Base-by-base conservation (phyloP, 2,329 filamentous ascomycete genomes). In the Colletotrichum tabaci region DNA sequence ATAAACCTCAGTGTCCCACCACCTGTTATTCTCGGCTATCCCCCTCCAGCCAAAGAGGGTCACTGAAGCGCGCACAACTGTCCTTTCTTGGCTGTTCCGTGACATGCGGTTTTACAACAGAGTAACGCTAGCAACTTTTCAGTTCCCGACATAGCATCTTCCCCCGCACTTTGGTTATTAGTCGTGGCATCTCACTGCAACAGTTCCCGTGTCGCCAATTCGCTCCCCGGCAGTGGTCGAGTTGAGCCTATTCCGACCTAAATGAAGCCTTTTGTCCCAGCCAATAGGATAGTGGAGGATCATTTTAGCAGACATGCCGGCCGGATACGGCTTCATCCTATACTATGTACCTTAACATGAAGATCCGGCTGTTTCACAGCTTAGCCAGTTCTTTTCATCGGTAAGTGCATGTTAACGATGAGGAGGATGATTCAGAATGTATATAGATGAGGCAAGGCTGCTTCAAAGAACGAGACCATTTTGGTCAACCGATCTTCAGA, bases 201-300 rank as follows among this genome's bases (percentile, higher is more conserved):
- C 30, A 21, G 44, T 49, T 15, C 15, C 0, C 4, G 13, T 10
- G 60, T 47, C 64, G 65, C 65, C 58, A 58, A 30, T 26, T 30
- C 6, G 52, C 44, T 50, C 60, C 55, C 66, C 65, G 66, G 58
- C 35, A 49, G 3, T n/a, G 5, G 4, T 40, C 8, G 18, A 60
- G 2, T 72, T 72, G 53, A 72, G 65, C 65, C 69, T 72, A 30
- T 72, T 55, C 5, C 42, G 16, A 40, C 18, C 4, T 47, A 55
- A 40, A 72, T 69, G 52, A 69, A 30, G 4, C 16, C 8, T 1
- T 13, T 1, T 4, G 2, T 13, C 18, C 16, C 15, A 26, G 16
- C 66, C 58, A 72, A 69, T 69, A 9, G 35, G 66, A 23, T 23
- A 23, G 5, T 47, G 18, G 5, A 26, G 7, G 26, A 9, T 18